Evolutionary conservation across 257 asterid genomes (phyloP).

Genomic region (Ehretia macrophylla): DNA sequence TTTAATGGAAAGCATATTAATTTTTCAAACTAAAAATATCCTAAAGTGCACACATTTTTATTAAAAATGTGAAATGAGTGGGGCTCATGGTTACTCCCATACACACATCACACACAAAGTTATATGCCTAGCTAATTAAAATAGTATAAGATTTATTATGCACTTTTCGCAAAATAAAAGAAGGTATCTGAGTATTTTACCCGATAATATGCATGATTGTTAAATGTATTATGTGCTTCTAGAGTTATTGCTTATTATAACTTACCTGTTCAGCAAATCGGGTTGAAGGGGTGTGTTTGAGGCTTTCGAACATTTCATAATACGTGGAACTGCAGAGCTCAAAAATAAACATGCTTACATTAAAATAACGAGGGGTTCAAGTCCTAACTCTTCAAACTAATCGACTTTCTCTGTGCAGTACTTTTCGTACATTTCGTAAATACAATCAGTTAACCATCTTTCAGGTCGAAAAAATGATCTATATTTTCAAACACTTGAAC

Average conservation of each 20-base stretch:
- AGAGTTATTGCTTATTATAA: background rate
- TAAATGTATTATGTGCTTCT: no score
- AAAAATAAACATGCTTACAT: slow-evolving; percentile 26
- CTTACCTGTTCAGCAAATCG: slow-evolving; percentile 25
- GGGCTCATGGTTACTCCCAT: no score
- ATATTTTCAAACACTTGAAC: slow-evolving; percentile 26
- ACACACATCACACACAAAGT: no score
- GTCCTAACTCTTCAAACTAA: slow-evolving; percentile 21
- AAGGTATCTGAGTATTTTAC: no score
- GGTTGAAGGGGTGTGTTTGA: slow-evolving; percentile 12
- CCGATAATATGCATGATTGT: no score
- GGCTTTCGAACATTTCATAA: slow-evolving; percentile 13
- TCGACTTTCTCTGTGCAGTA: slow-evolving; percentile 16
- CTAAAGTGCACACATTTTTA: no score
- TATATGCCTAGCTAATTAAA: no score
- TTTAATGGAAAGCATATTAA: no score
- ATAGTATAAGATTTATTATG: no score
- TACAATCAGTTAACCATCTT: slow-evolving; percentile 19
- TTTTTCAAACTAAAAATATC: no score
- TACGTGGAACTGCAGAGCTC: slow-evolving; percentile 17
- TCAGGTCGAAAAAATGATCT: slow-evolving; percentile 23
- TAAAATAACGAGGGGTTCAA: slow-evolving; percentile 24
- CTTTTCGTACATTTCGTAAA: slow-evolving; percentile 12
- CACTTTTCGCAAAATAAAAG: no score
- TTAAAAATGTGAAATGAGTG: no score